Base-by-base conservation (phyloP, 805 yeast species). In the Saturnispora serradocipensis region DNA sequence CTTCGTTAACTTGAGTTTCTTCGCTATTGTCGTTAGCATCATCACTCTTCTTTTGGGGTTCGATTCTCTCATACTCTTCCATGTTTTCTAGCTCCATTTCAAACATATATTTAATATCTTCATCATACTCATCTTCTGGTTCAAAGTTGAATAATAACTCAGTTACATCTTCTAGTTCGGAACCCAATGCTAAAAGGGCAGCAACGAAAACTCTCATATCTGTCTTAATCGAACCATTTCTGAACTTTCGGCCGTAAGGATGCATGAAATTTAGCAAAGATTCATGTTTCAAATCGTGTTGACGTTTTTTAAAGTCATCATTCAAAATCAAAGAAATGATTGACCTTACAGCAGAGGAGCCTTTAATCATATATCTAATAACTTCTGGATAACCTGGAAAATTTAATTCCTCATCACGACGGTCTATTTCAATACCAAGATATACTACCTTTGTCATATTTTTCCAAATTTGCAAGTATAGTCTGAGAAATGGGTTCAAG, bases 41-140 rank as follows among this genome's bases (percentile, higher is more conserved):
- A 38, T 38, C 42, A 18, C 15, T 15, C 20, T 20, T 20, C 18
- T 16, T 38, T 13, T 38, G 42, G 8, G 42, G 42, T 38, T 59
- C 65, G 2, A 43, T 35, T 22, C 48, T 34, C 34, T 49, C 49
- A 35, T 57, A 63, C n/a, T 57, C 57, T 13, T 65, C 65, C 52
- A 57, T 62, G 24, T 54, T 59, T 13, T 61, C 62, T 16, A 62
- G 48, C 39, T 65, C 66, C 50, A 62, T 51, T 50, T 67, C 70
- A 55, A 65, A 67, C 70, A 67, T 67, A 49, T 67, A 67, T 39
- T 57, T 58, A 16, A 67, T 58, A 54, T 84, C 89, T 57, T 82
- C 88, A 62, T 84, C 90, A 56, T 78, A 81, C 50, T 78, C 69
- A 62, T 84, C 90, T 50, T 80, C 80, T 46, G 72, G 71, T 54